A percentile compares a stretch with the other conserved stretches of the same genome.
Conservation (phyloP, 805 yeast species). For the Saccharomycodes ludwigii region DNA sequence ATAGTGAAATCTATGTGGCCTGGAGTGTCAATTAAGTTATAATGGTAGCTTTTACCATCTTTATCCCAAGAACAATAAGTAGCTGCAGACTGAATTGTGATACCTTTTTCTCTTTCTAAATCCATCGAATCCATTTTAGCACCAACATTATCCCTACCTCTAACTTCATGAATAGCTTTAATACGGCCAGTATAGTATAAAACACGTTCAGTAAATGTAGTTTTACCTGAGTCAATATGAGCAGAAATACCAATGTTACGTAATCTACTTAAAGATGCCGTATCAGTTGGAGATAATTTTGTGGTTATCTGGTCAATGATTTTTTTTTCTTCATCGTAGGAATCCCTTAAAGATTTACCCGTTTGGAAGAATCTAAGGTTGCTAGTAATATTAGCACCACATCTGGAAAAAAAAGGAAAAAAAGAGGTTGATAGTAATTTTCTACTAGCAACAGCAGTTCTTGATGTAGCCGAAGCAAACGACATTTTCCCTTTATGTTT, state of each 20-base stretch:
- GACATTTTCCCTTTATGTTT: too few species aligned
- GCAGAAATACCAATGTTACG: slow-evolving; percentile 97
- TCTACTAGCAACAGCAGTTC: too few species aligned
- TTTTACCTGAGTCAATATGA: slow-evolving; percentile 95
- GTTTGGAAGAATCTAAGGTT: too few species aligned
- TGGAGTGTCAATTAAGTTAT: slow-evolving; percentile 94
- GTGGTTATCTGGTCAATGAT: slow-evolving; percentile 46
- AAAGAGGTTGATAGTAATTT: too few species aligned
- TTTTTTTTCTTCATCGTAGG: slow-evolving; percentile 69
- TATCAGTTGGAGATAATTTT: slow-evolving; percentile 39
- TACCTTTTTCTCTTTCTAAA: slow-evolving; percentile 95
- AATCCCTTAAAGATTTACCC: too few species aligned
- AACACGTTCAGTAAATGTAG: slow-evolving; percentile 96
- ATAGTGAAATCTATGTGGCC: slow-evolving; percentile 98
- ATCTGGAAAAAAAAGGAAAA: too few species aligned
- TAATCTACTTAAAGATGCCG: slow-evolving; percentile 40
- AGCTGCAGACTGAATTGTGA: slow-evolving; percentile 97
- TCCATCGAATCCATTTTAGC: slow-evolving; percentile 99
- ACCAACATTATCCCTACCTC: slow-evolving; percentile 96
- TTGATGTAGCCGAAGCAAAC: too few species aligned
- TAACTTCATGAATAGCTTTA: slow-evolving; percentile 90
- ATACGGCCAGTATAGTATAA: slow-evolving; percentile 93
- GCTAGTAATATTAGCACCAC: too few species aligned
- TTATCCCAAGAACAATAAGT: slow-evolving; percentile 96
- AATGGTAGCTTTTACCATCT: slow-evolving; percentile 56